Evolutionary conservation across 768 basidiomycete genomes (phyloP), one percentile per base, ranked within the genome.

Genomic region (Mycena crocata): DNA sequence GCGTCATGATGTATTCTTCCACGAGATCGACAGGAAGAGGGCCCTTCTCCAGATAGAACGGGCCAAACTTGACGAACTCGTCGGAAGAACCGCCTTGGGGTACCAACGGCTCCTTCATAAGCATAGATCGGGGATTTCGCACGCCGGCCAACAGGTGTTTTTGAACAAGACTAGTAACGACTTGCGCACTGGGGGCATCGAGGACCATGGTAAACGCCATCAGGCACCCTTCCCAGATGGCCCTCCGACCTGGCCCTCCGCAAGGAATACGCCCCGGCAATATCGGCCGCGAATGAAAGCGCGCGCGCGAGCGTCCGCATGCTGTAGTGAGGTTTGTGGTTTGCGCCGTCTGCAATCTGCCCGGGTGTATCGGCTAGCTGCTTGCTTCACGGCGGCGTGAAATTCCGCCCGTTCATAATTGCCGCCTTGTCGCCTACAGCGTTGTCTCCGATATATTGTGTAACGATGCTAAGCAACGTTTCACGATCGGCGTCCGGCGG

Each of bases 151-250:
- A 84, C 17, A 99, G 81, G 77, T 95, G 87, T 70, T 89, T 90
- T 68, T 92, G 90, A 9, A 93, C 92, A 19, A 97, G 81, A 12
- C 79, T 76, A 3, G 84, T 86, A n/a, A 95, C 95, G 26, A 87
- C 72, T 64, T 86, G 83, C 1, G 89, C 87, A 72, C 95, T 96
- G 19, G 85, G 79, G 0, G 79, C 80, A 72, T 98, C 94, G 50
- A 99, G 85, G 9, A 92, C 89, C 95, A 98, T 98, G 8, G 95
- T 98, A 77, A 99, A 99, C 0, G 94, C 92, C 98, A 99, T 99
- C 62, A 98, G 74, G 76, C 93, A 97, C 2, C 98, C 97, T 77
- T 99, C 98, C 94, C 94, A 98, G 23, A 99, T 82, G 1, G 94
- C 90, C 39, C n/a, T n/a, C n/a, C n/a, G n/a, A n/a, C n/a, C n/a